Evolutionary conservation across 352 stramenopile species (phyloP).

Genomic region (Pythium apleroticum): DNA sequence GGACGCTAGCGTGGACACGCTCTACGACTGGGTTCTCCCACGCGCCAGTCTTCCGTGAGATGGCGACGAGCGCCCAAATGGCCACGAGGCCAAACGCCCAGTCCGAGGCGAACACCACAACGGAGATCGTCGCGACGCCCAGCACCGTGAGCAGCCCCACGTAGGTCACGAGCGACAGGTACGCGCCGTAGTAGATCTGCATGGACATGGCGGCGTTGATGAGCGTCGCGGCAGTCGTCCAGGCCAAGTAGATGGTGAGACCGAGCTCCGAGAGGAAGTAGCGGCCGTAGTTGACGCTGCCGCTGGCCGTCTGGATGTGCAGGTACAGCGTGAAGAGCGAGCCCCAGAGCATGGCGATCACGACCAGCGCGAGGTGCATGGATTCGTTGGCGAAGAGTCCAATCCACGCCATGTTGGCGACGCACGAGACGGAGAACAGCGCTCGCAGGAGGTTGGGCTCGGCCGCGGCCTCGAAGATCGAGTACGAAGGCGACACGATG

Average conservation of each 20-base stretch:
- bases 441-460: too few species aligned
- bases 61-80: neutral
- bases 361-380: too few species aligned
- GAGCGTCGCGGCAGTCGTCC: neutral
- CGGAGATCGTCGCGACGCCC: neutral
- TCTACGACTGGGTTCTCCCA: neutral
- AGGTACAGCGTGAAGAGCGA: too few species aligned
- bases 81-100: neutral
- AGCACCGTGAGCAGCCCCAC: neutral
- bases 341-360: too few species aligned
- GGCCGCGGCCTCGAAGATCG: too few species aligned
- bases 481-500: too few species aligned
- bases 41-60: neutral
- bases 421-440: too few species aligned
- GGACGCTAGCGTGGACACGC: neutral
- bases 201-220: neutral
- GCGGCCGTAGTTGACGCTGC: neutral
- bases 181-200: neutral
- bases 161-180: neutral
- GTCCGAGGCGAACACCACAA: neutral
- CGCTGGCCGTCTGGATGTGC: conserved; percentile 80
- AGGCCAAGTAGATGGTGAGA: neutral
- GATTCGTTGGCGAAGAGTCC: too few species aligned
- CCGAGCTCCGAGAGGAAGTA: neutral
- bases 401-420: too few species aligned